Percentiles rank a stretch among this genome's conserved stretches.
These are phyloP conservation scores for Wallacemonas sp. DNA, from an alignment of 208 protist genomes.

Conservation along the genomic window DNA sequence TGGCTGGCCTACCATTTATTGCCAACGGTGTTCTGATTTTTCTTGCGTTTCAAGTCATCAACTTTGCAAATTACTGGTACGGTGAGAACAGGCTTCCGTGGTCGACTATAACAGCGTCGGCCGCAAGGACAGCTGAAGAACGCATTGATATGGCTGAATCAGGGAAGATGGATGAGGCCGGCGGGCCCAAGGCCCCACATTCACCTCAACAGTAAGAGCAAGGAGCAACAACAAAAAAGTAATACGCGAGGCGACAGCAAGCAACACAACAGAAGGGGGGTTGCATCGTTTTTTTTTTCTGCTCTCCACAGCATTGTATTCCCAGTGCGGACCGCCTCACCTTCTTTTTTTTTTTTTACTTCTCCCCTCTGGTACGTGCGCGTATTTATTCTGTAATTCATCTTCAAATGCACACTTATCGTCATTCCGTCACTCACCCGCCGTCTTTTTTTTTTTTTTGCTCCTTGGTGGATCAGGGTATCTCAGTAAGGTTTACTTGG, in stretches of 20 bases:
- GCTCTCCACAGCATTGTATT: not conserved
- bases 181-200: no score
- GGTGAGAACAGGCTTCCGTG: constrained; percentile 12
- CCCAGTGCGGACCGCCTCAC: not conserved
- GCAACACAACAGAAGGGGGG: no score
- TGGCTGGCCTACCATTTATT: constrained; percentile 41
- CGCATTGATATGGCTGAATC: not conserved
- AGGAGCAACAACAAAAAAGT: no score
- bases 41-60: constrained; percentile 25
- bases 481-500: no score
- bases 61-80: constrained; percentile 36
- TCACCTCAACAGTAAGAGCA: no score
- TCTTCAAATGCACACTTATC: no score
- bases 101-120: not conserved
- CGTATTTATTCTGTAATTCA: not conserved
- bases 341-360: not conserved
- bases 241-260: no score
- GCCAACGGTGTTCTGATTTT: constrained; percentile 28
- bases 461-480: no score
- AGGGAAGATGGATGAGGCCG: not conserved
- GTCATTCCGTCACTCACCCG: no score
- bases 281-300: not conserved
- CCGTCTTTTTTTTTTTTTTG: no score
- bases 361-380: not conserved
- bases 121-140: not conserved